Percentiles rank a stretch among this genome's conserved stretches.
phyloP scores from a whole-genome alignment of 2,329 filamentous ascomycete genomes.

The Hymenoscyphus scutula region DNA sequence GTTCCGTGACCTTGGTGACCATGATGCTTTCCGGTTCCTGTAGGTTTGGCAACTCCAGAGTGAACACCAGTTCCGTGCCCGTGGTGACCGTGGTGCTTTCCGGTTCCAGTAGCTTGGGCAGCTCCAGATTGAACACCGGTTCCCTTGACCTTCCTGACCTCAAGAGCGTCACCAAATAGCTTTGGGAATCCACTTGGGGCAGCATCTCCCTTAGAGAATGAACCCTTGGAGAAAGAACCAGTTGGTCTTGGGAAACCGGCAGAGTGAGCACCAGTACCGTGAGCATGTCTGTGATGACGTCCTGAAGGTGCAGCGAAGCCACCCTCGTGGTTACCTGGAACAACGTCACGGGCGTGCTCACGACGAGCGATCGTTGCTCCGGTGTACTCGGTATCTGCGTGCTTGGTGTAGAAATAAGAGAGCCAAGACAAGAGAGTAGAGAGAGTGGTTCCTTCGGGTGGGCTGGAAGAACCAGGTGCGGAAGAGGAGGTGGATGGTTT shows the following conservation, averaged over 20 bases:
- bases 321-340: slow-evolving; percentile 1
- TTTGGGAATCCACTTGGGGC: not conserved
- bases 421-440: slow-evolving; percentile 24
- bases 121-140: slow-evolving; percentile 1
- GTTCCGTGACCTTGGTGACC: not conserved
- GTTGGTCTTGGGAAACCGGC: not conserved
- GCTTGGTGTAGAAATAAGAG: slow-evolving; percentile 23
- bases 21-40: slow-evolving; percentile 3
- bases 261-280: slow-evolving; percentile 2
- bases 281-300: not conserved
- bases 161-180: not conserved
- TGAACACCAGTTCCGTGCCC: slow-evolving; percentile 5
- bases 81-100: slow-evolving; percentile 5
- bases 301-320: not conserved
- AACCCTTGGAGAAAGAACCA: slow-evolving; percentile 1
- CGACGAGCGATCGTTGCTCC: slow-evolving; percentile 20
- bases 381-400: slow-evolving; percentile 17
- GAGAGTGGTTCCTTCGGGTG: slow-evolving; percentile 24
- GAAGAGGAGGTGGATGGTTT: slow-evolving; percentile 6
- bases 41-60: not conserved
- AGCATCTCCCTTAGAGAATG: not conserved
- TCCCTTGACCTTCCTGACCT: not conserved
- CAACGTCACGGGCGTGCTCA: slow-evolving; percentile 23
- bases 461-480: not conserved
- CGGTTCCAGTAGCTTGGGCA: slow-evolving; percentile 4